Base-by-base conservation (phyloP, 106 monocot genomes). In the Acorus calamus region DNA sequence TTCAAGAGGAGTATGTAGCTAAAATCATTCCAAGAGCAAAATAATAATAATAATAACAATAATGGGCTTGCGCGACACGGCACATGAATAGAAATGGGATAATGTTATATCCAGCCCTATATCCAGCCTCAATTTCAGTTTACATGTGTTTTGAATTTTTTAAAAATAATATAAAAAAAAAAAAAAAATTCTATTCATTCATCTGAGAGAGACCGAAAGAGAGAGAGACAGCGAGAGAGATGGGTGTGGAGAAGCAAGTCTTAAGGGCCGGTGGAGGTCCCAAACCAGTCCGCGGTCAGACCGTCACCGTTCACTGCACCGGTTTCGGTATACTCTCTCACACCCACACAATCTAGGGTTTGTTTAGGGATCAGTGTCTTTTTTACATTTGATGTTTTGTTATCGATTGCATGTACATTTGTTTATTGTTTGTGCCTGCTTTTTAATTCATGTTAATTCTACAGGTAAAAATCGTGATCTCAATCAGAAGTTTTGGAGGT, bases 401-500 rank as follows among this genome's bases (percentile, higher is more conserved):
- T 2, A 56, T 56, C 12, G 11, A 56, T 56, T 42, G 28, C 14
- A 51, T 28, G 8, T 52, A 3, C 2, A 50, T 51, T 61, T 62
- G 2, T 43, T 47, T 14, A 46, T 64, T 9, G 4, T 13, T 64
- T 56, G 14, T 47, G 8, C 7, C 55, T 11, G 28, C 28, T 66
- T 8, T 4, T 4, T 43, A 44, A 43, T 11, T 5, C 11, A 61
- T 6, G 4, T 62, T 59, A 49, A 11, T 55, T 69, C 9, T 86
- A n/a, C 68, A 94, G 94, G 94, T 9, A 94, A 89, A 73, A 70
- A 84, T 74, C 72, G 83, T 7, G 94, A 94, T 72, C 86, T 94
- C 56, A 79, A 83, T n/a, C 71, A 86, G 57, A 94, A 89, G 72
- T 94, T 94, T 69, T 94, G 94, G 94, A 94, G 94, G 94, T 89